Percentiles rank a stretch among this genome's conserved stretches.
These are phyloP conservation scores for Fagopyrum esculentum DNA, from an alignment of 148 eudicot genomes.

Conservation along the genomic window DNA sequence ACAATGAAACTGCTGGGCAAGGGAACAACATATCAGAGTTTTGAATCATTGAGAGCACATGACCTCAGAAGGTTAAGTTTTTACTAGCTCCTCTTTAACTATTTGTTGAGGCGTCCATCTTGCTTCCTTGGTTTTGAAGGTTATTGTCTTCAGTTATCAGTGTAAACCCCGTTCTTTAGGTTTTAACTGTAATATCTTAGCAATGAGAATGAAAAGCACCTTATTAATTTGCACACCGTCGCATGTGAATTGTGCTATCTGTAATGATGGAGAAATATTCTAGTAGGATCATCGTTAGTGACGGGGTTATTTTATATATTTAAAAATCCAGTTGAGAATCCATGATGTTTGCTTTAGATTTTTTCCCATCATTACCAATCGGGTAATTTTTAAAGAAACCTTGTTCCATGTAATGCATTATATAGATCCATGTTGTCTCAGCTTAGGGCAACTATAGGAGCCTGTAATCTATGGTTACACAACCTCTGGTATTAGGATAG, in stretches of 20 bases:
- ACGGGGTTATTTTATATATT: background rate
- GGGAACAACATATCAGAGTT: background rate
- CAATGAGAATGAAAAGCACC: background rate
- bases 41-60: background rate
- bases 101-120: background rate
- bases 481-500: background rate
- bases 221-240: background rate
- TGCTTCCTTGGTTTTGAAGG: conserved; percentile 2
- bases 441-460: background rate
- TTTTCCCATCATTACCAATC: background rate
- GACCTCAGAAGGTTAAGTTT: background rate
- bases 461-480: background rate
- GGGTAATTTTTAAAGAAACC: background rate
- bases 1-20: background rate
- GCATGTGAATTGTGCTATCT: background rate
- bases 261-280: background rate
- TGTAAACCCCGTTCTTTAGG: background rate
- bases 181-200: background rate
- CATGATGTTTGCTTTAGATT: background rate
- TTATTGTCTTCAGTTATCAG: background rate
- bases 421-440: background rate
- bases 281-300: background rate
- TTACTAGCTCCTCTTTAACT: background rate
- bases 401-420: background rate
- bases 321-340: background rate